Percentiles rank a stretch among this genome's conserved stretches.
phyloP scores from a whole-genome alignment of 2,329 filamentous ascomycete genomes.

The Rhexocercosporidium sp. region DNA sequence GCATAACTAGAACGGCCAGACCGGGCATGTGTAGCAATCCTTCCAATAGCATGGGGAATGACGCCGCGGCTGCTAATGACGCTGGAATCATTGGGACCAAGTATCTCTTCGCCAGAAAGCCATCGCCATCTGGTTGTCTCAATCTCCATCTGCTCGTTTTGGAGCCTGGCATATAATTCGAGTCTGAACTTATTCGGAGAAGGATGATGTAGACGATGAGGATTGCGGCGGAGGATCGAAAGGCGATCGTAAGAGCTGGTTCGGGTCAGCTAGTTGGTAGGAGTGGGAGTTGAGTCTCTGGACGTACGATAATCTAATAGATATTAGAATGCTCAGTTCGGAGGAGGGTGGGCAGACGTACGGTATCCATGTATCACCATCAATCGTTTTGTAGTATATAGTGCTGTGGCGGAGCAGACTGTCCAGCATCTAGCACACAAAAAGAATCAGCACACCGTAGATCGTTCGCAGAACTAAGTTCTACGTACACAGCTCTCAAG shows the following conservation, averaged over 20 bases:
- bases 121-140: constrained; percentile 17
- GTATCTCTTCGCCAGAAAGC: constrained; percentile 14
- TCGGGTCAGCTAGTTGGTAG: not conserved
- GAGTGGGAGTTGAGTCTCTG: not conserved
- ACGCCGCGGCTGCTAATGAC: constrained; percentile 30
- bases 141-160: constrained; percentile 19
- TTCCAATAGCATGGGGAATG: constrained; percentile 36
- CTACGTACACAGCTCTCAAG: not conserved
- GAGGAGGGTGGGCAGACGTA: constrained; percentile 17
- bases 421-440: constrained; percentile 20
- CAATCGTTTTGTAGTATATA: constrained; percentile 31
- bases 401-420: constrained; percentile 27
- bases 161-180: constrained; percentile 4
- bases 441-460: not conserved
- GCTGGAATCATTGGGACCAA: constrained; percentile 33
- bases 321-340: constrained; percentile 19
- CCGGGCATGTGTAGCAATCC: constrained; percentile 37
- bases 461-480: not conserved
- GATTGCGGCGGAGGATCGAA: constrained; percentile 24
- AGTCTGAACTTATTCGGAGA: constrained; percentile 11
- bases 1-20: constrained; percentile 36
- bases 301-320: constrained; percentile 33
- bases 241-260: constrained; percentile 33
- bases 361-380: constrained; percentile 33
- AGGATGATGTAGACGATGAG: constrained; percentile 24